phyloP scores from a whole-genome alignment of 164 flowering plant species.

The Vitis amurensis region DNA sequence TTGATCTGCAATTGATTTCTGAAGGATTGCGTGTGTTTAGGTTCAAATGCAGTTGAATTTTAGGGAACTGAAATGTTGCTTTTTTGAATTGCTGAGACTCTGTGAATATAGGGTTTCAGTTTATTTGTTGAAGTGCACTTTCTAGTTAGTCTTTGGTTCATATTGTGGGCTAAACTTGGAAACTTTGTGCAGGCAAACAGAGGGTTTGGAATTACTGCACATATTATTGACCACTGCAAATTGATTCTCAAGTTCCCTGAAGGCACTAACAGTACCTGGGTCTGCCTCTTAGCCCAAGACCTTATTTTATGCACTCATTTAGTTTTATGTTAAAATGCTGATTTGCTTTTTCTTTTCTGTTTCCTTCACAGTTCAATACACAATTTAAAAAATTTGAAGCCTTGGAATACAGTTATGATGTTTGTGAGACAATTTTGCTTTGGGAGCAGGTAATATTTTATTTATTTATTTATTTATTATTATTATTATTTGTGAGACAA shows the following conservation, averaged over 20 bases:
- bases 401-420: constrained; percentile 82
- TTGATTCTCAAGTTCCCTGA: constrained; percentile 84
- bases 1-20: too few species aligned
- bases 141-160: background rate
- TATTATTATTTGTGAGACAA: background rate
- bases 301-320: background rate
- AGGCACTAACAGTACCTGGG: constrained; percentile 99
- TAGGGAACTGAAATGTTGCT: too few species aligned
- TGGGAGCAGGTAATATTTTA: constrained; percentile 86
- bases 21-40: too few species aligned
- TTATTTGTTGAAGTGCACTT: background rate
- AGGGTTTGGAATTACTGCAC: constrained; percentile 91
- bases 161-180: constrained; percentile 11
- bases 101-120: background rate
- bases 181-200: constrained; percentile 66
- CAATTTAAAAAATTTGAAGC: constrained; percentile 87
- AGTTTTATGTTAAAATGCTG: background rate
- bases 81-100: too few species aligned
- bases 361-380: constrained; percentile 60
- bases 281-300: constrained; percentile 23
- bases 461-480: background rate
- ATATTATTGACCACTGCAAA: constrained; percentile 86
- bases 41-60: too few species aligned
- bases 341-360: constrained; percentile 1
- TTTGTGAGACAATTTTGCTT: constrained; percentile 83